A percentile compares a stretch with the other conserved stretches of the same genome.
Evolutionary conservation across 345 rosid species (phyloP).

Genomic region (Turnera subulata): DNA sequence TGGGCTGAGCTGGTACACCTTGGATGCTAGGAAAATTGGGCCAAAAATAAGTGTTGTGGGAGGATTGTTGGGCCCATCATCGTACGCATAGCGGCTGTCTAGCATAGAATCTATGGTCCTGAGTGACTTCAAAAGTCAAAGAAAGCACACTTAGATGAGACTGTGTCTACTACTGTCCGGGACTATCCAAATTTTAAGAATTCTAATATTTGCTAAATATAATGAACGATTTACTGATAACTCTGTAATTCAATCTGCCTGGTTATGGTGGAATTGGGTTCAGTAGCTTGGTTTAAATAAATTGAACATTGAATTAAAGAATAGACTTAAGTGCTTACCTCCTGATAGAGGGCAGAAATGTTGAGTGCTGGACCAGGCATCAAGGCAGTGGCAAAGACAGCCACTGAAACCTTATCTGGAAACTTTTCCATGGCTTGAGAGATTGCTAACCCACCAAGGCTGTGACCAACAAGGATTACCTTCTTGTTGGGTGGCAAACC

Average conservation of each 20-base stretch:
- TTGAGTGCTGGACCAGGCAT: constrained; percentile 40
- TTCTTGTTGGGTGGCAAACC: constrained; percentile 16
- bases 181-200: too few relatives aligned
- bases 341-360: constrained; percentile 17
- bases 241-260: too few relatives aligned
- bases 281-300: too few relatives aligned
- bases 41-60: constrained; percentile 47
- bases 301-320: too few relatives aligned
- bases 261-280: too few relatives aligned
- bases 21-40: constrained; percentile 26
- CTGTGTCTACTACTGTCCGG: too few relatives aligned
- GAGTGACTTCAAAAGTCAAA: constrained; percentile 18
- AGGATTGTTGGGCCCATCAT: constrained; percentile 35
- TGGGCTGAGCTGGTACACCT: constrained; percentile 51
- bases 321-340: too few relatives aligned
- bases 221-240: too few relatives aligned
- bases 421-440: constrained; percentile 34
- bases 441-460: constrained; percentile 34
- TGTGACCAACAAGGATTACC: constrained; percentile 40
- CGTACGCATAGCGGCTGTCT: constrained; percentile 35
- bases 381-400: constrained; percentile 29
- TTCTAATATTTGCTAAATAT: too few relatives aligned
- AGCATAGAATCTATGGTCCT: constrained; percentile 20
- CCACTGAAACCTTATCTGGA: constrained; percentile 22
- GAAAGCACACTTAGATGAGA: too few relatives aligned